Evolutionary conservation across 257 asterid species (phyloP).

Genomic region (Verbascum thapsus): DNA sequence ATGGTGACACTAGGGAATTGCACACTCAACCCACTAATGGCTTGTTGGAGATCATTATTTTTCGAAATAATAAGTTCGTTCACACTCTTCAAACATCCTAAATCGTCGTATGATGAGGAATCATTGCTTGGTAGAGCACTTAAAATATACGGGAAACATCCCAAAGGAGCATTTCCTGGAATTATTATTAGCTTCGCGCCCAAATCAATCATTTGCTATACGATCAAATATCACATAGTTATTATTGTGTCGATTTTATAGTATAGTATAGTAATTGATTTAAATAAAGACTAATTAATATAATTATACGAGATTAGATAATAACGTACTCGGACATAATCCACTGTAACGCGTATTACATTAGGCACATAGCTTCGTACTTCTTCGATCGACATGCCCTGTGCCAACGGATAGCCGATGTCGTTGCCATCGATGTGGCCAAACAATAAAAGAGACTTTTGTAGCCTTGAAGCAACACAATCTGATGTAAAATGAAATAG

Average conservation of each 20-base stretch:
- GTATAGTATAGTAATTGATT: too few species aligned
- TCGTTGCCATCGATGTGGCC: constrained; percentile 39
- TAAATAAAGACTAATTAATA: too few species aligned
- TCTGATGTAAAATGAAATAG: background rate
- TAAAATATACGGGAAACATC: constrained; percentile 25
- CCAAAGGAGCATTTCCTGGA: constrained; percentile 24
- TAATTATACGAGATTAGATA: too few species aligned
- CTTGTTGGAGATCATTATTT: constrained; percentile 2
- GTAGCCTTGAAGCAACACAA: background rate
- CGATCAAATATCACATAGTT: too few species aligned
- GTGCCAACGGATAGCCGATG: constrained; percentile 18
- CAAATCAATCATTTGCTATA: constrained; percentile 24
- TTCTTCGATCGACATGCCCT: constrained; percentile 34
- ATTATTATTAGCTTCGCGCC: constrained; percentile 34
- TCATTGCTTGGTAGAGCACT: constrained; percentile 22
- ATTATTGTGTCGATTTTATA: too few species aligned
- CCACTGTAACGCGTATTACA: constrained; percentile 26
- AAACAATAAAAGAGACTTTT: constrained; percentile 28
- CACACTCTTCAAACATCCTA: constrained; percentile 31
- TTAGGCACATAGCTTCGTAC: constrained; percentile 24
- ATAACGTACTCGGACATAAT: too few species aligned
- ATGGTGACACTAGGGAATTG: constrained; percentile 18
- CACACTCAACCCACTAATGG: background rate
- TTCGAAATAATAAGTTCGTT: background rate
- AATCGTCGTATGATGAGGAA: constrained; percentile 9